Evolutionary conservation across 805 yeast species (phyloP), one percentile per base, ranked within the genome.

Genomic region (Candida germanica): DNA sequence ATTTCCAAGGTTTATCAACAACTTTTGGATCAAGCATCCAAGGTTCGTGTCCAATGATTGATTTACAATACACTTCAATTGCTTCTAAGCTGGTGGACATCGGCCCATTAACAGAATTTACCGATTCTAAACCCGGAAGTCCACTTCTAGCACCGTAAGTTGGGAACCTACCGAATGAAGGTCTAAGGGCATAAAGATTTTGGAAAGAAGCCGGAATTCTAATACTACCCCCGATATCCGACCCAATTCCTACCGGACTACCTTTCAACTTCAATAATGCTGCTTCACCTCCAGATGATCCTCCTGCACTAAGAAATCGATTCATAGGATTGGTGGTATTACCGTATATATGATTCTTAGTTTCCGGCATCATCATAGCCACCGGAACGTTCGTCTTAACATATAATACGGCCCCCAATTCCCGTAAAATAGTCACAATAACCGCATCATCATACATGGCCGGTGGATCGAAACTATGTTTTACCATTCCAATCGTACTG

Each of bases 101-200:
- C 2, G 48, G 48, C 15, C 89, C 91, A 33, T 70, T 69, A 16
- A 79, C 83, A 14, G 81, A 76, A 15, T 70, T 73, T 35, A 83
- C 76, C 13, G 82, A 64, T 54, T 81, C 84, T 50, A 77, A 80
- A 35, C 84, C 87, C 35, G 72, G 69, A 49, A 78, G 75, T 28
- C 74, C 66, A 31, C 80, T 61, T 47, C 81, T 65, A 44, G 74
- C 71, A 38, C 77, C 77, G 21, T 41, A 40, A 6, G 56, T 48
- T 5, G 62, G 48, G 29, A 64, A 48, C 47, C 73, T 51, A 35
- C 57, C 58, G 15, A 63, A 49, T 12, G 71, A 56, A 3, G 72
- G 71, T 42, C 68, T 57, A 33, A 67, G 53, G 5, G 71, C 69
- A 33, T 46, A 51, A 31, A 61, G 53, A 6, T 71, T 71, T 17